Conservation (phyloP, 148 eudicot genomes). For the Vaccinium macrocarpon region DNA sequence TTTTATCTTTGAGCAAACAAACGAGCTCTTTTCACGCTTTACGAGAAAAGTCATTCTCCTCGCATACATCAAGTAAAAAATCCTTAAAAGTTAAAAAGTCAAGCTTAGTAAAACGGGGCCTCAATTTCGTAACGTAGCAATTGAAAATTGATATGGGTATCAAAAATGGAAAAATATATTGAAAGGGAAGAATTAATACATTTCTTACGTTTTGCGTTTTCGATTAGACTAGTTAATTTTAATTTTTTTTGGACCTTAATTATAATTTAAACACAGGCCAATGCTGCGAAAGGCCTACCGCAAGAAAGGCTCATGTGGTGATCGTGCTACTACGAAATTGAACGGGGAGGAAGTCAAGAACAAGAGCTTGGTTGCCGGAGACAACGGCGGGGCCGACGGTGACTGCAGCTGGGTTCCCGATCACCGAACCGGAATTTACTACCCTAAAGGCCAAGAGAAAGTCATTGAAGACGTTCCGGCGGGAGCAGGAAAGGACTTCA, state of each 20-base stretch:
- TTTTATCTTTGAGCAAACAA: too few species aligned
- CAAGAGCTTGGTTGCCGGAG: not conserved
- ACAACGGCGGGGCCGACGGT: not conserved
- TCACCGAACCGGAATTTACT: conserved; percentile 46
- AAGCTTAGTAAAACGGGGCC: too few species aligned
- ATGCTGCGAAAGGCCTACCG: conserved; percentile 44
- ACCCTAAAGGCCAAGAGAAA: conserved; percentile 55
- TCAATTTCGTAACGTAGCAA: too few species aligned
- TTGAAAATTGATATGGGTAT: too few species aligned
- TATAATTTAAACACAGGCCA: conserved; percentile 21
- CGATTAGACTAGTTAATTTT: too few species aligned
- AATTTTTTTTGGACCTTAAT: not conserved
- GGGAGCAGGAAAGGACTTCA: conserved; percentile 29
- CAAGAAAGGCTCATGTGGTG: conserved; percentile 26
- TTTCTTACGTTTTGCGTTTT: too few species aligned
- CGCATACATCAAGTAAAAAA: too few species aligned
- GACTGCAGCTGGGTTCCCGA: conserved; percentile 42
- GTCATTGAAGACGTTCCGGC: conserved; percentile 44
- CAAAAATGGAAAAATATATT: too few species aligned
- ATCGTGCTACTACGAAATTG: conserved; percentile 18
- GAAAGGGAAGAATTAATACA: too few species aligned
- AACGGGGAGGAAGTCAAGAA: conserved; percentile 32
- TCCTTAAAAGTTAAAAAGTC: too few species aligned
- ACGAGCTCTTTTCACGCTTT: too few species aligned
- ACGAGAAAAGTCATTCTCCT: too few species aligned